These are phyloP conservation scores for Huntiella savannae DNA, from an alignment of 2,329 filamentous ascomycete species.

Conservation along the genomic window DNA sequence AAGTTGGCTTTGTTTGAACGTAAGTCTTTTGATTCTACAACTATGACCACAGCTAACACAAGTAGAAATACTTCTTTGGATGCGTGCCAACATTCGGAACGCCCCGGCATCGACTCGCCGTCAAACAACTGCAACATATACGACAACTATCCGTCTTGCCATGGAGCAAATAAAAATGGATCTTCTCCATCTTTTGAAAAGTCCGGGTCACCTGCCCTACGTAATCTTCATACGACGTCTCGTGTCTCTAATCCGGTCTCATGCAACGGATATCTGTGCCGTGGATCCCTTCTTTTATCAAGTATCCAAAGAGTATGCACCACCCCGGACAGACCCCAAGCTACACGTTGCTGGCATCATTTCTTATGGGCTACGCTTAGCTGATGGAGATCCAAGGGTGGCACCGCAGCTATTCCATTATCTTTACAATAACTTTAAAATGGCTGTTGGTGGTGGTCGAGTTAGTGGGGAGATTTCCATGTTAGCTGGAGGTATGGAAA, in stretches of 20 bases:
- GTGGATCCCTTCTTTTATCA: constrained; percentile 38
- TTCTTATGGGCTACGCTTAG: constrained; percentile 34
- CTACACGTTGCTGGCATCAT: constrained; percentile 36
- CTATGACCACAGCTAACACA: background rate
- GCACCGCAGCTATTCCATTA: constrained; percentile 35
- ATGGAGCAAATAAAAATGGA: constrained; percentile 38
- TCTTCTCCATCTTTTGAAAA: constrained; percentile 21
- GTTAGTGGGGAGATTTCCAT: constrained; percentile 28
- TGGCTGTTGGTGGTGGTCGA: constrained; percentile 29
- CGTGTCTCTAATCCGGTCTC: constrained; percentile 33
- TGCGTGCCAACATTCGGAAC: constrained; percentile 29
- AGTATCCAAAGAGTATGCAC: constrained; percentile 35
- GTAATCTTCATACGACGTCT: constrained; percentile 33
- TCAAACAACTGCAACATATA: constrained; percentile 22
- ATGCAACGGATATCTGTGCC: constrained; percentile 32
- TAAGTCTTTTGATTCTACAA: constrained; percentile 13
- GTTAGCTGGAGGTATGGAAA: constrained; percentile 28
- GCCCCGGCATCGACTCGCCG: constrained; percentile 20
- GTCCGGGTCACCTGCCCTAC: constrained; percentile 24
- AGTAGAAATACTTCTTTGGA: constrained; percentile 24
- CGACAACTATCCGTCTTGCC: constrained; percentile 23
- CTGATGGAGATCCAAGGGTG: constrained; percentile 30
- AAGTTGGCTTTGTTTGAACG: constrained; percentile 31
- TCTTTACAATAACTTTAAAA: constrained; percentile 37
- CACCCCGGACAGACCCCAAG: constrained; percentile 34